These are phyloP conservation scores for Suillus bovinus DNA, from an alignment of 768 basidiomycete species.

Conservation along the genomic window DNA sequence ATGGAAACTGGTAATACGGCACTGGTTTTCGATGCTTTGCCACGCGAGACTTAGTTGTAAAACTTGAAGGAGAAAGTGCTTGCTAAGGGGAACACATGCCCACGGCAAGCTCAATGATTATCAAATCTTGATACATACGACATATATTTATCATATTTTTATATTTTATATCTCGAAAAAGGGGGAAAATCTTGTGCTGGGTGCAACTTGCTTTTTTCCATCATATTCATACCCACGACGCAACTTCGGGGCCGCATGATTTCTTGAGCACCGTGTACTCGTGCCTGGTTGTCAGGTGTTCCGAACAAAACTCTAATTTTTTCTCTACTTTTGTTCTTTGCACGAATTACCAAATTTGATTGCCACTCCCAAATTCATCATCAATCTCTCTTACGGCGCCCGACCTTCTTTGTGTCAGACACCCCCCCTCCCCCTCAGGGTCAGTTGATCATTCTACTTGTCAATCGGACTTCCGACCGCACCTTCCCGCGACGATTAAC, in stretches of 20 bases:
- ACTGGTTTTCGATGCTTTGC: slow-evolving; percentile 37
- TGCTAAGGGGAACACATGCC: slow-evolving; percentile 41
- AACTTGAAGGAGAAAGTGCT: slow-evolving; percentile 18
- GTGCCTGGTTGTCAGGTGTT: slow-evolving; percentile 32
- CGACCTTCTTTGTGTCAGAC: not conserved
- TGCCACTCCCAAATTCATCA: not conserved
- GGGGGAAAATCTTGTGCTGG: slow-evolving; percentile 9
- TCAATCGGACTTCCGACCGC: not conserved
- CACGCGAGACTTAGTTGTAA: slow-evolving; percentile 41
- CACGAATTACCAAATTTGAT: slow-evolving; percentile 2
- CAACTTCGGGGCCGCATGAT: slow-evolving; percentile 21
- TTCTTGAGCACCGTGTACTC: slow-evolving; percentile 15
- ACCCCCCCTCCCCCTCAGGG: not conserved
- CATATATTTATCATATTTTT: not conserved
- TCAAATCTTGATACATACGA: not conserved
- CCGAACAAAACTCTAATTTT: slow-evolving; percentile 20
- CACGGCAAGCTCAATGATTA: slow-evolving; percentile 32
- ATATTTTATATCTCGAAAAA: not conserved
- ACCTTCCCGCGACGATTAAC: slow-evolving; percentile 6
- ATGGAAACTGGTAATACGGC: slow-evolving; percentile 23
- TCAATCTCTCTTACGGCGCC: not conserved
- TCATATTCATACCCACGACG: slow-evolving; percentile 11
- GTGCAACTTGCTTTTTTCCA: slow-evolving; percentile 6
- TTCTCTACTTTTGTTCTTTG: slow-evolving; percentile 11
- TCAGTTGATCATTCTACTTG: not conserved